Evolutionary conservation across 495 filamentous ascomycete species (phyloP).

Genomic region (Penicillium daleae): DNA sequence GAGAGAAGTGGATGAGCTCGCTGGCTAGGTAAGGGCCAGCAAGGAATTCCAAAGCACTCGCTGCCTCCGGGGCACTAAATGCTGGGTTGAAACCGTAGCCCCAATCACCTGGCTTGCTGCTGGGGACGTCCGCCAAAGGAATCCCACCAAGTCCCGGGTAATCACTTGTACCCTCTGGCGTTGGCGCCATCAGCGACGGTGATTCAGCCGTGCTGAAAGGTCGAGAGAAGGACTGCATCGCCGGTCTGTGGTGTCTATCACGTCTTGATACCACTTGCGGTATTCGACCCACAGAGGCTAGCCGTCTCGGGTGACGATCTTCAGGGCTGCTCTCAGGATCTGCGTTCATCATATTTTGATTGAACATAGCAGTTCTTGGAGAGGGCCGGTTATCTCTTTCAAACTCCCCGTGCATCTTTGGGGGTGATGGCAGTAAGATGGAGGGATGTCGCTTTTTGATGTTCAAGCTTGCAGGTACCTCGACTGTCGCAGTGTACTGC

Average conservation of each 20-base stretch:
- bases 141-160: slow-evolving; percentile 31
- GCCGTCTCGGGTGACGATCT: slow-evolving; percentile 43
- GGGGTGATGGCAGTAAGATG: slow-evolving; percentile 58
- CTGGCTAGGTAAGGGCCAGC: slow-evolving; percentile 43
- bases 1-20: slow-evolving; percentile 76
- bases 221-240: slow-evolving; percentile 82
- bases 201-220: slow-evolving; percentile 63
- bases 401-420: slow-evolving; percentile 52
- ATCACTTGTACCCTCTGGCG: slow-evolving; percentile 15
- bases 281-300: slow-evolving; percentile 88
- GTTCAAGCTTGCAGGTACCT: slow-evolving; percentile 37
- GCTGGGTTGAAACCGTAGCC: slow-evolving; percentile 39
- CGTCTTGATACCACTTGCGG: slow-evolving; percentile 78
- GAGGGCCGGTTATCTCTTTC: slow-evolving; percentile 41
- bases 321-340: slow-evolving; percentile 29
- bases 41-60: slow-evolving; percentile 42
- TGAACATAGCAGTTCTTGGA: slow-evolving; percentile 48
- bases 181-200: slow-evolving; percentile 32
- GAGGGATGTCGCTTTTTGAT: slow-evolving; percentile 51
- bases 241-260: slow-evolving; percentile 68
- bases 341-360: slow-evolving; percentile 24
- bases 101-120: slow-evolving; percentile 24
- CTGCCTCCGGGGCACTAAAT: slow-evolving; percentile 42
- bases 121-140: slow-evolving; percentile 25
- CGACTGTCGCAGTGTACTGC: slow-evolving; percentile 22